Base-by-base conservation (phyloP, 192 early-diverging fungal species). In the Coemansia sp. region DNA sequence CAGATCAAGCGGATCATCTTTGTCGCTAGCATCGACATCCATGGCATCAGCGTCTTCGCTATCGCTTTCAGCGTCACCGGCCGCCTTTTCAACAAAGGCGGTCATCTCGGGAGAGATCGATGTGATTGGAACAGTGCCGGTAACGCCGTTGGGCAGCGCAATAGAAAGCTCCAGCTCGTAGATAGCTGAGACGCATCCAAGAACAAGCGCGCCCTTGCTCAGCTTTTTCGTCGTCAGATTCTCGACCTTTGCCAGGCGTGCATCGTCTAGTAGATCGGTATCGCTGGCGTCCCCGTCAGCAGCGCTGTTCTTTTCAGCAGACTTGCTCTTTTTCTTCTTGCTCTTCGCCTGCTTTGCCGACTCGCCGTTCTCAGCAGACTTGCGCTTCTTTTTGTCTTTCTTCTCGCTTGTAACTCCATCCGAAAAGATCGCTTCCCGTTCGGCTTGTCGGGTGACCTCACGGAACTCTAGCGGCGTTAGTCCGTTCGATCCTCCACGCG, bases 401-500 rank as follows among this genome's bases (percentile, higher is more conserved):
- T 76, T 71, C 40, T 82, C 76, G 48, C 58, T 65, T 49, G 76
- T 71, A 7, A 72, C 68, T 41, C 60, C 74, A n/a, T 84, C 73
- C 14, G 72, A 67, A 16, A 81, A 84, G 73, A 89, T 88, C 37
- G 88, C 84, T 54, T 93, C 93, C 48, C 85, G 73, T 55, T 92
- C 89, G 25, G 87, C 93, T 69, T 92, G 86, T 66, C 88, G 88
- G 46, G 86, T 75, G 45, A 93, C 84, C 69, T 94, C 93, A 42
- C 91, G 86, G 75, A 87, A 86, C 73, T 96, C 94, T 14, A 95
- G 85, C 49, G 94, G 90, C 16, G 94, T 93, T 69, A 94, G 79
- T 8, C 85, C 88, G 39, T 86, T 87, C 2, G 88, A 87, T 42
- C 94, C 94, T 51, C 94, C 94, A 65, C 94, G 89, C 53, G 94